phyloP scores from a whole-genome alignment of 1,284 basidiomycete species.

The Sporisorium reilianum region DNA sequence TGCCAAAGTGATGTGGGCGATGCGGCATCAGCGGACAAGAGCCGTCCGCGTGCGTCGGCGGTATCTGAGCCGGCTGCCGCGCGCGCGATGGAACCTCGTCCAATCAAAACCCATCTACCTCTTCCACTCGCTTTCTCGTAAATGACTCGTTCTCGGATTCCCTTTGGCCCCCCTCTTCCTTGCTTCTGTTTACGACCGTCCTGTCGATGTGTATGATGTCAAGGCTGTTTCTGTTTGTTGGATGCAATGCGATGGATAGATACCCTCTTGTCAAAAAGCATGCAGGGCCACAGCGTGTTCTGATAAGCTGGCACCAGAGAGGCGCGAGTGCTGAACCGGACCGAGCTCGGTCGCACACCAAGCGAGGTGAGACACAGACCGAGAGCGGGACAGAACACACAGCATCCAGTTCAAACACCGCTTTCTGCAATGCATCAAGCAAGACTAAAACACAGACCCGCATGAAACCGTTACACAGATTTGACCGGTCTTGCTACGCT shows the following conservation, averaged over 20 bases:
- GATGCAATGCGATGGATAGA: constrained; percentile 17
- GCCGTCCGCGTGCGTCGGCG: constrained; percentile 7
- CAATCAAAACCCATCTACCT: background rate
- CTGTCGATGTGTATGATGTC: background rate
- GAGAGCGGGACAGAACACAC: too few species aligned
- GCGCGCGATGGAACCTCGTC: background rate
- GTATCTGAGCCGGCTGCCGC: background rate
- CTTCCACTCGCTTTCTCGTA: background rate
- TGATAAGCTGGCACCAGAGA: too few species aligned
- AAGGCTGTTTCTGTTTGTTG: too few species aligned
- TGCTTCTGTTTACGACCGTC: background rate
- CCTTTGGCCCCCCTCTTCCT: background rate
- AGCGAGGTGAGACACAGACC: too few species aligned
- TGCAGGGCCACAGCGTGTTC: background rate
- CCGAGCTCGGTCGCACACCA: constrained; percentile 17
- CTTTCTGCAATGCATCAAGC: too few species aligned
- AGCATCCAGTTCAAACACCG: too few species aligned
- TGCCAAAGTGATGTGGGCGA: constrained; percentile 14
- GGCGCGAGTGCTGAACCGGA: constrained; percentile 4
- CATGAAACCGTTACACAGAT: too few species aligned
- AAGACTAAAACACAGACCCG: too few species aligned
- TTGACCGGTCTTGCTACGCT: too few species aligned
- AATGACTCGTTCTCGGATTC: background rate
- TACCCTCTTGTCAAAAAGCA: background rate
- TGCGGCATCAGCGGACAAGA: constrained; percentile 4